Evolutionary conservation across 2,329 filamentous ascomycete species (phyloP), one percentile per base, ranked within the genome.

Genomic region (Fusarium kyushuense): DNA sequence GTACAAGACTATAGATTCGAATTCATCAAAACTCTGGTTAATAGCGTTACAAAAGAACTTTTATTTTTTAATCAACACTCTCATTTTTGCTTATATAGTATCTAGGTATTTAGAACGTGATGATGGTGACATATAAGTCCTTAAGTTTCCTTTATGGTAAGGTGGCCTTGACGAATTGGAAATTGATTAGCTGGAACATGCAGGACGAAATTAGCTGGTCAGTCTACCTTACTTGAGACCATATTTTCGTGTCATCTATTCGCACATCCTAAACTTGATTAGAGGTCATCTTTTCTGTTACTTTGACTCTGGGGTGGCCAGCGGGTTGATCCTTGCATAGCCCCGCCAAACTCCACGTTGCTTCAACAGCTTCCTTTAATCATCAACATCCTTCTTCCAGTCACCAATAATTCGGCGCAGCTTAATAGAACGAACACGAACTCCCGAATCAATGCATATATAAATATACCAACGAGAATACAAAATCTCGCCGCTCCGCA

Each of bases 1-100:
- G 93, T 86, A 87, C 92, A 76, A 98, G 96, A 84, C 84, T 99
- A 81, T 95, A 89, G 76, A 67, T 45, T 52, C 63, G 40, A 58
- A 63, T 58, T 53, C 36, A 62, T 53, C 45, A 57, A 43, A 53
- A 48, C 36, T 13, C 29, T 56, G 58, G 12, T 67, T 64, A 69
- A 70, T 65, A 62, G 71, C 59, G 58, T 52, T 30, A 30, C 40
- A 36, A 58, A 55, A 57, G 29, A 40, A 54, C 30, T 9, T 48
- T n/a, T n/a, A 23, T 23, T 41, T 41, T 61, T 65, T 35, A 30
- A 27, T 54, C 21, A 33, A 19, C 27, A 48, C 40, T 23, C 23
- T 23, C 36, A 6, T 36, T 43, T 23, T 33, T 33, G 23, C 9
- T 10, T 46, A 14, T 27, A 25, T 8, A 40, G 17, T 16, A 25